Conservation (phyloP, 139 green algal species). For the Bryopsis sp. region DNA sequence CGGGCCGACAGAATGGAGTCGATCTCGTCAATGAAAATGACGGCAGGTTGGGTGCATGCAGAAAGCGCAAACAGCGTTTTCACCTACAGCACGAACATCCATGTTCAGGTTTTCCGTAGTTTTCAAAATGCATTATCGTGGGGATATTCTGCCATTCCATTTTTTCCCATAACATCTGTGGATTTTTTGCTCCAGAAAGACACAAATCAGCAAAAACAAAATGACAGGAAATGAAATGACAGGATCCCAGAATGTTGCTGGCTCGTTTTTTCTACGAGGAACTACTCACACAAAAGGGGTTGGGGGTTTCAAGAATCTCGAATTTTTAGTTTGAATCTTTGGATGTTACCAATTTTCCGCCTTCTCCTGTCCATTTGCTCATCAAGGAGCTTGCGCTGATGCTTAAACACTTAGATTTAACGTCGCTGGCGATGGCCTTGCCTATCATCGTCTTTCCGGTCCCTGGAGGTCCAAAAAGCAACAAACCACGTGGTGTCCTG, state of each 20-base stretch:
- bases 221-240: too few relatives aligned
- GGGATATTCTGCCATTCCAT: too few relatives aligned
- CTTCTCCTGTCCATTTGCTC: constrained; percentile 98
- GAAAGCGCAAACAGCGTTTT: constrained; percentile 86
- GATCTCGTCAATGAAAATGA: constrained; percentile 99
- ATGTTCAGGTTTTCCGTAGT: background rate
- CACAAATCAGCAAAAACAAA: too few relatives aligned
- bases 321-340: background rate
- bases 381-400: constrained; percentile 92
- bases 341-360: constrained; percentile 87
- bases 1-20: constrained; percentile 88
- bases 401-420: constrained; percentile 94
- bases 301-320: too few relatives aligned
- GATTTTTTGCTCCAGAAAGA: too few relatives aligned
- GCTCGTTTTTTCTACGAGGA: too few relatives aligned
- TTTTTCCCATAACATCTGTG: too few relatives aligned
- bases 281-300: too few relatives aligned
- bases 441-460: constrained; percentile 95
- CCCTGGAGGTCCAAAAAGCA: constrained; percentile 69
- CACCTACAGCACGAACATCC: constrained; percentile 32
- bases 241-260: too few relatives aligned
- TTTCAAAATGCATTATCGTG: too few relatives aligned
- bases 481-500: constrained; percentile 66
- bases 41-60: constrained; percentile 58
- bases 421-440: constrained; percentile 88